Evolutionary conservation across 345 rosid genomes (phyloP).

Genomic region (Euphorbia pulcherrima): DNA sequence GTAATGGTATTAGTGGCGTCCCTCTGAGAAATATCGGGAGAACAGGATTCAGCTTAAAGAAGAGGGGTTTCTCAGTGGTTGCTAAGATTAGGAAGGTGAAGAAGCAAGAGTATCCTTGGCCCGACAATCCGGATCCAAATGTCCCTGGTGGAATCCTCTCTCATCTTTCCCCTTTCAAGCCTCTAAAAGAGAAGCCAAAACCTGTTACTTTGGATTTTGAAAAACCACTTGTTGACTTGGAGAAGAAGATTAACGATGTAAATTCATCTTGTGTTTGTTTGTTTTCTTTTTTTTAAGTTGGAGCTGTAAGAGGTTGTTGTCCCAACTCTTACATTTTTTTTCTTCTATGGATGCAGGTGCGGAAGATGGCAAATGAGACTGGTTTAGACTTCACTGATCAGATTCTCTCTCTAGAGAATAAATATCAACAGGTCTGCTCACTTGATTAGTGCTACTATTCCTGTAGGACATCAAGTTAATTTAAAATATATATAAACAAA

Average conservation of each 20-base stretch:
- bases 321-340: not conserved
- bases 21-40: slow-evolving; percentile 56
- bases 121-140: slow-evolving; percentile 82
- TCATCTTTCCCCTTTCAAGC: slow-evolving; percentile 81
- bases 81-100: slow-evolving; percentile 71
- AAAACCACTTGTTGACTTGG: slow-evolving; percentile 73
- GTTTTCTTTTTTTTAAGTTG: not conserved
- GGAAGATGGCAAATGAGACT: slow-evolving; percentile 86
- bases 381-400: slow-evolving; percentile 92
- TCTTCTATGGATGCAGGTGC: slow-evolving; percentile 54
- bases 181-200: slow-evolving; percentile 62
- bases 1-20: slow-evolving; percentile 45
- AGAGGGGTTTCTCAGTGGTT: slow-evolving; percentile 33
- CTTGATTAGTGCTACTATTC: not conserved
- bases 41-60: slow-evolving; percentile 29
- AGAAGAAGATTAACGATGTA: slow-evolving; percentile 87
- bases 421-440: slow-evolving; percentile 66
- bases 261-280: slow-evolving; percentile 3
- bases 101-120: slow-evolving; percentile 96
- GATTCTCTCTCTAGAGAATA: slow-evolving; percentile 68
- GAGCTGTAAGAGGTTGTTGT: not conserved
- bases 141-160: slow-evolving; percentile 80
- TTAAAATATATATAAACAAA: not conserved
- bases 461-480: not conserved
- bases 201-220: slow-evolving; percentile 84